These are phyloP conservation scores for Zopfia rhizophila DNA, from an alignment of 2,329 filamentous ascomycete genomes.

Conservation along the genomic window DNA sequence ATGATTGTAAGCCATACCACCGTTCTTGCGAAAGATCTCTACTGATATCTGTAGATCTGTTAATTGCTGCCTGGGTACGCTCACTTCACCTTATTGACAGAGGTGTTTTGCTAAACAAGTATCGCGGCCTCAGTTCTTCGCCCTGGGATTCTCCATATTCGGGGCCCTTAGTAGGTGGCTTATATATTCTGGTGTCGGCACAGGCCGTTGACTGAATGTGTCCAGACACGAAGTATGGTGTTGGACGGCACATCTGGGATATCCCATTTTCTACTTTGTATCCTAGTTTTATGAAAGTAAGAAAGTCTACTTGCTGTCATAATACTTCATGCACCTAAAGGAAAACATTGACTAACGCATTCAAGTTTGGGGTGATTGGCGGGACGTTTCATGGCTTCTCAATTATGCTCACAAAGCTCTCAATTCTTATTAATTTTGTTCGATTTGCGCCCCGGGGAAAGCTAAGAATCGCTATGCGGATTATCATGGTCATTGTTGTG, in stretches of 20 bases:
- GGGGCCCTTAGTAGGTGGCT: constrained; percentile 2
- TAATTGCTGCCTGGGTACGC: constrained; percentile 8
- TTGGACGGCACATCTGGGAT: constrained; percentile 7
- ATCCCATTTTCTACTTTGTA: constrained; percentile 4
- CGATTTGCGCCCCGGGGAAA: constrained; percentile 2
- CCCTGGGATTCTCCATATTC: constrained; percentile 3
- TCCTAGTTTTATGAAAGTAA: constrained; percentile 10
- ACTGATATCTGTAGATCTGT: constrained; percentile 5
- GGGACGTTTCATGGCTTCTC: constrained; percentile 5
- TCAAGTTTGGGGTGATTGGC: constrained; percentile 6
- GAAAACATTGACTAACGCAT: constrained; percentile 6
- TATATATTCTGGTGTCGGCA: constrained; percentile 3
- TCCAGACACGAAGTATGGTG: constrained; percentile 5
- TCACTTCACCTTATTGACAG: too few relatives aligned
- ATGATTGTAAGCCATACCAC: constrained; percentile 7
- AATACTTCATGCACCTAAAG: constrained; percentile 2
- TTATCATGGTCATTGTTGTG: constrained; percentile 7
- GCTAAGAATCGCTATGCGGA: constrained; percentile 2
- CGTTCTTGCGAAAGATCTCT: constrained; percentile 2
- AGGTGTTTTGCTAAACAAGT: constrained; percentile 9
- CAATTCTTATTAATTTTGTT: constrained; percentile 3
- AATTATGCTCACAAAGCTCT: constrained; percentile 11
- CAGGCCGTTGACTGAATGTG: constrained; percentile 6
- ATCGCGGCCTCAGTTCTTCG: constrained; percentile 5
- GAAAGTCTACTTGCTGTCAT: background rate